phyloP scores from a whole-genome alignment of 2,329 filamentous ascomycete species.

The Trichophyton verrucosum region DNA sequence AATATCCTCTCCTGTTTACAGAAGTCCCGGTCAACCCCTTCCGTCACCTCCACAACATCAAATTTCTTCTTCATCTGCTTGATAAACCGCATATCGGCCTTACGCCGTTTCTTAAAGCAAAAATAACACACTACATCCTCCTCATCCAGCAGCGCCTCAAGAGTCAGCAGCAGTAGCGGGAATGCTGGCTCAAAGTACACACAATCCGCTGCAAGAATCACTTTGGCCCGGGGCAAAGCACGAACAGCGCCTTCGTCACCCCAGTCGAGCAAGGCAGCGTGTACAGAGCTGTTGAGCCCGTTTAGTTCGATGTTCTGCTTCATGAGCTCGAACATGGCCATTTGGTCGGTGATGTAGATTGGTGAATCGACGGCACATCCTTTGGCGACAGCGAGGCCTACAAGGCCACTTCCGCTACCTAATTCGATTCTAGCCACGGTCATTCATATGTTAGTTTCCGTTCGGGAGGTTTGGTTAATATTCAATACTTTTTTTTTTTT shows the following conservation, averaged over 20 bases:
- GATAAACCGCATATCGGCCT: conserved; percentile 65
- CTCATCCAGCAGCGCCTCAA: conserved; percentile 55
- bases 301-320: conserved; percentile 78
- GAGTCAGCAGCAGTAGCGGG: conserved; percentile 67
- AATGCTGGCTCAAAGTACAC: conserved; percentile 97
- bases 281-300: conserved; percentile 48
- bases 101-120: conserved; percentile 86
- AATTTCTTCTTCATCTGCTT: conserved; percentile 59
- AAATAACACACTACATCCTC: conserved; percentile 61
- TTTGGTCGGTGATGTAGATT: conserved; percentile 77
- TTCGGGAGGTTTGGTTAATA: background rate
- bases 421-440: conserved; percentile 59
- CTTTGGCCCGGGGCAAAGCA: conserved; percentile 48
- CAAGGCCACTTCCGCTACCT: conserved; percentile 80
- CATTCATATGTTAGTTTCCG: background rate
- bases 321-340: conserved; percentile 77
- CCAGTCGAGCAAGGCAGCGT: conserved; percentile 70
- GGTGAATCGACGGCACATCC: conserved; percentile 42
- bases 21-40: conserved; percentile 35
- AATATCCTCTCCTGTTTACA: conserved; percentile 31
- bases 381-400: conserved; percentile 52
- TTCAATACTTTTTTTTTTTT: background rate
- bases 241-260: conserved; percentile 31
- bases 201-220: conserved; percentile 90
- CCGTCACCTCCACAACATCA: conserved; percentile 47